A percentile compares a stretch with the other conserved stretches of the same genome.
Evolutionary conservation across 306 rosid species (phyloP).

Genomic region (Quercus gilva): DNA sequence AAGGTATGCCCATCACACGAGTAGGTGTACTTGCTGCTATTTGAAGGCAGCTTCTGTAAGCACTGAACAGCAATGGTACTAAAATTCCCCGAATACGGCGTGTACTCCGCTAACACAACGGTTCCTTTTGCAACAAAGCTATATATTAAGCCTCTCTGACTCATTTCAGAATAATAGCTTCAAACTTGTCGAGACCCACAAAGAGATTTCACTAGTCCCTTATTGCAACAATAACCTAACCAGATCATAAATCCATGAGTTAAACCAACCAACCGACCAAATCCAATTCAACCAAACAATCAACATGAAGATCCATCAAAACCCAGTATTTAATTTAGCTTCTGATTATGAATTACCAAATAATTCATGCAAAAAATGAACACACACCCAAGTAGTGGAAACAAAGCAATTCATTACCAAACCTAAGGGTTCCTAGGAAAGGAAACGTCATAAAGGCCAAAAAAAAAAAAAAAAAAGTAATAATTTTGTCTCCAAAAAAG

Average conservation of each 20-base stretch:
- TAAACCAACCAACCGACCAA: neutral
- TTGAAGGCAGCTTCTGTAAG: slow-evolving; percentile 80
- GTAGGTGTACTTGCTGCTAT: slow-evolving; percentile 89
- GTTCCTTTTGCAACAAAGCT: slow-evolving; percentile 95
- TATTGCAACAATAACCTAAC: slow-evolving; percentile 25
- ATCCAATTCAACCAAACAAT: neutral
- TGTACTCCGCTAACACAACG: slow-evolving; percentile 89
- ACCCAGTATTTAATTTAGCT: neutral
- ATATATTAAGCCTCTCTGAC: slow-evolving; percentile 83
- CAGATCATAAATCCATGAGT: slow-evolving; percentile 4
- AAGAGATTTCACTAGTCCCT: slow-evolving; percentile 21
- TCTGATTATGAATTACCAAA: neutral
- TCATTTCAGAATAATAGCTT: slow-evolving; percentile 47
- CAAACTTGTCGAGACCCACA: slow-evolving; percentile 13
- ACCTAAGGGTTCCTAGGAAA: neutral
- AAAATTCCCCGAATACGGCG: slow-evolving; percentile 84
- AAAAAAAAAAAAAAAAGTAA: neutral
- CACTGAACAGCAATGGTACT: slow-evolving; percentile 98
- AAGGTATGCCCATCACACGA: slow-evolving; percentile 95
- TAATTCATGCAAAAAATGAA: slow-evolving; percentile 1
- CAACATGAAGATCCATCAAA: neutral
- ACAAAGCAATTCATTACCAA: neutral
- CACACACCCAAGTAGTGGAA: neutral
- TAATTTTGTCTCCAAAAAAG: neutral
- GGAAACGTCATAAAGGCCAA: neutral